phyloP scores from a whole-genome alignment of 2,329 filamentous ascomycete genomes.

The Thyridium curvatum region DNA sequence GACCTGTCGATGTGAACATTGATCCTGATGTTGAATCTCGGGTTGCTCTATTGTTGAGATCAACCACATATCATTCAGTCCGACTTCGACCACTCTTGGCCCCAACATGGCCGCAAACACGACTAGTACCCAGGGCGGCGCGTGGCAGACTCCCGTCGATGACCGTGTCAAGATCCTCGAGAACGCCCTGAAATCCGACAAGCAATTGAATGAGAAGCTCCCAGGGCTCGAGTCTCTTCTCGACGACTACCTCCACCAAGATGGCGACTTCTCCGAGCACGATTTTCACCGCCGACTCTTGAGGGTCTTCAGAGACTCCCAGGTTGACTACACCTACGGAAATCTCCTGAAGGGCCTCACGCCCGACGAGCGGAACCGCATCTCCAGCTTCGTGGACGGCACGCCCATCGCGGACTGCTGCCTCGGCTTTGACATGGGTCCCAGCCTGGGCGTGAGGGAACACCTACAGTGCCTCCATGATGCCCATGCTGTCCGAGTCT shows the following conservation, averaged over 20 bases:
- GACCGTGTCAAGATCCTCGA: conserved; percentile 2
- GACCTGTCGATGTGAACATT: too few relatives aligned
- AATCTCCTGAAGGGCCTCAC: conserved; percentile 3
- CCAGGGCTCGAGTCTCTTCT: conserved; percentile 8
- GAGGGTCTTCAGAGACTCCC: conserved; percentile 7
- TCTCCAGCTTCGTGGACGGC: conserved; percentile 7
- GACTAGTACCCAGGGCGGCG: background rate
- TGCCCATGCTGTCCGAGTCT: background rate
- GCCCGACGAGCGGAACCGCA: conserved; percentile 5
- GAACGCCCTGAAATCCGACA: background rate
- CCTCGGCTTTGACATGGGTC: conserved; percentile 2
- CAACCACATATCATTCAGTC: background rate
- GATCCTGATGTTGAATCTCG: too few relatives aligned
- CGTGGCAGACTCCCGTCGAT: background rate
- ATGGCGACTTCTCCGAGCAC: conserved; percentile 1
- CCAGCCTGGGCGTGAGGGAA: conserved; percentile 9
- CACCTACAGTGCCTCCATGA: conserved; percentile 3
- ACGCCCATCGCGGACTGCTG: background rate
- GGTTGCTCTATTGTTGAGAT: too few relatives aligned
- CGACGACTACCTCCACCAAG: conserved; percentile 6
- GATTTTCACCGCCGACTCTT: conserved; percentile 9
- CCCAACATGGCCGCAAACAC: background rate
- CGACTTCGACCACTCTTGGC: background rate
- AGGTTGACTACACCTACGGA: conserved; percentile 6
- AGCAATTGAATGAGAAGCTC: background rate